A percentile compares a stretch with the other conserved stretches of the same genome.
Evolutionary conservation across 164 flowering plant species (phyloP).

Genomic region (Aristolochia contorta): DNA sequence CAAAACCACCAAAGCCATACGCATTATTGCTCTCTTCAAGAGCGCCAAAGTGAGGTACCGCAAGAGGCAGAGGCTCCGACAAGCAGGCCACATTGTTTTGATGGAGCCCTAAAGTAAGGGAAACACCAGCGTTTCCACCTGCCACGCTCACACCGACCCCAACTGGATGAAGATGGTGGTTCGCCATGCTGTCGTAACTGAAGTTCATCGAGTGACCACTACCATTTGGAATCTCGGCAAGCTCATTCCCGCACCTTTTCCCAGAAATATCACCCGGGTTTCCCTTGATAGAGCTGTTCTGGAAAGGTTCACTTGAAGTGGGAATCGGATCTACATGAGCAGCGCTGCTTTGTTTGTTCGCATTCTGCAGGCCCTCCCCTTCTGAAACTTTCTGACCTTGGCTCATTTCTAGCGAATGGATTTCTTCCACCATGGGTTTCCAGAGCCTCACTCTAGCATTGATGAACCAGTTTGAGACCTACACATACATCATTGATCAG

Average conservation of each 20-base stretch:
- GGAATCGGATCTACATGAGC: constrained; percentile 15
- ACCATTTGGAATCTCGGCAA: constrained; percentile 13
- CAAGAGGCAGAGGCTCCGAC: constrained; percentile 37
- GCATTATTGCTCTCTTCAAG: constrained; percentile 25
- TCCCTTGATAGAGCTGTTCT: constrained; percentile 18
- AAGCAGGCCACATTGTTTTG: constrained; percentile 45
- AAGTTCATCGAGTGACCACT: constrained; percentile 21
- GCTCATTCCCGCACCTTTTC: constrained; percentile 36
- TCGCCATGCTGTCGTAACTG: constrained; percentile 24
- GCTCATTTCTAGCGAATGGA: constrained; percentile 61
- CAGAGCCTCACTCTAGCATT: constrained; percentile 87
- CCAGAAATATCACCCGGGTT: constrained; percentile 19
- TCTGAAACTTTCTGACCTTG: constrained; percentile 36
- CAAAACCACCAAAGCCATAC: constrained; percentile 32
- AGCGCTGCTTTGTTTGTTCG: constrained; percentile 18
- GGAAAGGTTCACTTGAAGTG: constrained; percentile 22
- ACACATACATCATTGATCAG: constrained; percentile 2
- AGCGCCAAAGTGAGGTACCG: constrained; percentile 35
- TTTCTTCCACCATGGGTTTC: constrained; percentile 90
- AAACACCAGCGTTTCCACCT: constrained; percentile 40
- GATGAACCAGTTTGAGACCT: constrained; percentile 88
- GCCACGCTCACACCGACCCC: constrained; percentile 22
- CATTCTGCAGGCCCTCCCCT: constrained; percentile 17
- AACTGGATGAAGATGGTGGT: constrained; percentile 21
- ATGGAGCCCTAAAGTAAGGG: constrained; percentile 65